Evolutionary conservation across 306 rosid species (phyloP), one percentile per base, ranked within the genome.

Genomic region (Luffa aegyptiaca): DNA sequence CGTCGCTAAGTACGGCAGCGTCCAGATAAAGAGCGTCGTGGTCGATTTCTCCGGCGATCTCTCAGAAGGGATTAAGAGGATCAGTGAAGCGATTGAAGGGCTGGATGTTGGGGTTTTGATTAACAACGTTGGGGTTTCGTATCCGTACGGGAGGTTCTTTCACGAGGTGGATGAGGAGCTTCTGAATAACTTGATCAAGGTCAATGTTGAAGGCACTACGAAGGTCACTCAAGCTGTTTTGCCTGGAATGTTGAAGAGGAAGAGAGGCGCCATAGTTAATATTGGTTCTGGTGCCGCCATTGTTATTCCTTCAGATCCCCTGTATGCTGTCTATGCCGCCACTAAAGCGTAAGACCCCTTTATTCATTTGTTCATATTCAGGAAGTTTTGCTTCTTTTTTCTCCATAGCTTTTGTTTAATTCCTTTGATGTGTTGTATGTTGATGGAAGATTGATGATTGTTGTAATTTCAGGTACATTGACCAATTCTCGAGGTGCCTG

Each of bases 261-360:
- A 96, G 86, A 88, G 81, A 61, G 99, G 99, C 1, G 99, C 99
- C 0, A 90, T 96, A 72, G 96, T 96, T 17, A 96, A 96, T 53
- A 91, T 93, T 84, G 99, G 99, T 3, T 96, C 99, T 37, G 98
- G 98, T 8, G 97, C 96, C 45, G 97, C 98, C 0, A 85, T 87
- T 89, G 92, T 96, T 1, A 89, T 93, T 68, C 98, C 99, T 73
- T 96, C 97, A 0, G 99, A 96, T 90, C 99, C 99, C 6, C 91
- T 96, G 13, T 93, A 96, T 79, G 92, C 98, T 83, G 93, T 96
- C 80, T 96, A 96, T 68, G 99, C 99, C 2, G 98, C 99, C 62
- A 85, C 98, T 5, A 96, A 96, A 91, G 94, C 98, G 99, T 96
- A 76, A 88, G 92, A 81, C 18, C 17, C 44, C 10, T 42, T 61